Evolutionary conservation across 345 rosid species (phyloP).

Genomic region (Stellera chamaejasme): DNA sequence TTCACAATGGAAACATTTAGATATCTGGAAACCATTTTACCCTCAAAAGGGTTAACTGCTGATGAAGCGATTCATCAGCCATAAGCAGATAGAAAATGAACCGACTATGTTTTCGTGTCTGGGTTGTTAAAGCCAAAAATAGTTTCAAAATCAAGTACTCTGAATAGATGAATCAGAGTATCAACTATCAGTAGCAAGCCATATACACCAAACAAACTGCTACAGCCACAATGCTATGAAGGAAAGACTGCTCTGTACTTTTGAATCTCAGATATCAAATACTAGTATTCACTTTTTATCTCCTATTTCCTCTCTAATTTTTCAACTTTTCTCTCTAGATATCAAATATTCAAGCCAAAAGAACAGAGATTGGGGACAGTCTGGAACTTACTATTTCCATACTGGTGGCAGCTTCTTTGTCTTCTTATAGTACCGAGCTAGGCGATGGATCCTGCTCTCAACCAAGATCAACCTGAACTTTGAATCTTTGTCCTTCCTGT

Average conservation of each 20-base stretch:
- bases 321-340: too few species aligned
- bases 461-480: constrained; percentile 53
- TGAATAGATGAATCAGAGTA: too few species aligned
- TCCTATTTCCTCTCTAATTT: background rate
- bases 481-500: constrained; percentile 60
- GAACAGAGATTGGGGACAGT: background rate
- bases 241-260: too few species aligned
- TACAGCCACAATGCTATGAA: background rate
- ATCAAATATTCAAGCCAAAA: background rate
- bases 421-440: constrained; percentile 59
- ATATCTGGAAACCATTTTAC: background rate
- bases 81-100: too few species aligned
- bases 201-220: background rate
- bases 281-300: background rate
- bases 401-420: constrained; percentile 62
- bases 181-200: background rate
- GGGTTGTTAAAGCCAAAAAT: too few species aligned
- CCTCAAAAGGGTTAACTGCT: background rate
- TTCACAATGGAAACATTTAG: background rate
- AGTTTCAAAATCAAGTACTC: too few species aligned
- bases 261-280: background rate
- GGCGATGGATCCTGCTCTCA: constrained; percentile 59
- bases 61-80: too few species aligned
- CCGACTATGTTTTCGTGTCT: too few species aligned
- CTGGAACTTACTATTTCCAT: constrained; percentile 45